Base-by-base conservation (phyloP, 129 eudicot species). In the Escallonia herrerae region DNA sequence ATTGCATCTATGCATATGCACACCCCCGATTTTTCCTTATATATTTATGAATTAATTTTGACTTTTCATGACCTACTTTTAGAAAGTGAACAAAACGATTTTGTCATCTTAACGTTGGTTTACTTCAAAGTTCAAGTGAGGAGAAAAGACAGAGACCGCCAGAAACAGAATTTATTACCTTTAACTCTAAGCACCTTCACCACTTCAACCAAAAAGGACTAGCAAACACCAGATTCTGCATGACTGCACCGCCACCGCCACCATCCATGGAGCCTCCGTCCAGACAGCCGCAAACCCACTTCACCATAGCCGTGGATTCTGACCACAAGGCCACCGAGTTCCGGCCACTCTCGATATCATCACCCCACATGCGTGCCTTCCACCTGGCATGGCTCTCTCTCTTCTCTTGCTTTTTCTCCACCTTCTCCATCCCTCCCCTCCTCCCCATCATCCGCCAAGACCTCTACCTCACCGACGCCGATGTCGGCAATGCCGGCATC, bases 381-480 rank as follows among this genome's bases (percentile, higher is more conserved):
- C 96, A 89, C 77, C 83, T 89, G 2, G 86, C 94, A 5, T 89
- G 96, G 96, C 65, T 89, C 63, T 80, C 85, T 5, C 89, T 89
- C 50, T 89, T 83, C 72, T 44, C 87, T 6, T 75, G 84, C 64
- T 85, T 80, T 81, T 81, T 89, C 77, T 76, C 94, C 64, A 85
- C 94, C 55, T 89, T 89, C 80, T 72, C 96, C 56, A 79, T 86
- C 77, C 90, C 96, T 9, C 96, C 96, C 5, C 86, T 89, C 22
- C 90, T 89, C 48, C 83, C 89, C 64, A 60, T 81, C 70, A 89
- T 89, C 74, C 89, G 96, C 22, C 58, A 79, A 33, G 91, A 89
- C 80, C 94, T 89, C 58, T 22, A 69, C 39, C 87, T 89, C 68
- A 73, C 94, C 53, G 59, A 67, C 15, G 42, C 86, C 46, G 82